Base-by-base conservation (phyloP, 306 rosid species). In the Fragaria ananassa region DNA sequence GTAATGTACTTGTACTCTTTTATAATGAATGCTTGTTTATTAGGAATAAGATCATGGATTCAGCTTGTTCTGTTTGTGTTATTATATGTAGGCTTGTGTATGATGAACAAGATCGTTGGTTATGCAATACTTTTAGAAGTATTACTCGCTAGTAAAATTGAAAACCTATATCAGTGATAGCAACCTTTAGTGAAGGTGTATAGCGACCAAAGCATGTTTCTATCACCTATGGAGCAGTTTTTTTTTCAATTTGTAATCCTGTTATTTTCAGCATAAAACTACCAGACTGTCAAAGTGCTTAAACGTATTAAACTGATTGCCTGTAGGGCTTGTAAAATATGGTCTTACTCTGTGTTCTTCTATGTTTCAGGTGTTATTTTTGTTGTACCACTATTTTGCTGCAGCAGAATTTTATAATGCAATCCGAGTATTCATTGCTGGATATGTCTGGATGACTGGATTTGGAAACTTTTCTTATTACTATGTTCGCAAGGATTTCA, bases 381-480 rank as follows among this genome's bases (percentile, higher is more conserved):
- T 93, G 85, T 87, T 91, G 96, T 93, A 95, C 85, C 99, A 95
- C 86, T 95, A 95, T 86, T 95, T 89, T 78, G 88, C 93, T 70
- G 97, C 97, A 70, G 58, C 81, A 74, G 99, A 95, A 81, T 89
- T 95, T 71, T 92, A 95, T 83, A 95, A 95, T 79, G 90, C 91
- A 29, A 89, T 91, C 29, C 93, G 99, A 25, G 23, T 92, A 57
- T 91, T 91, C 85, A 89, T 95, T 42, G 99, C 97, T 47, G 89
- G 97, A 47, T 95, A 95, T 82, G 97, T 95, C 76, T 92, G 97
- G 97, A 92, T 95, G 99, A 95, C 99, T 72, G 99, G 99, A 73
- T 95, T 95, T 78, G 99, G 99, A 72, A 92, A 95, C 86, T 95
- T 95, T 76, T 89, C 97, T 53, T 95, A 95, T 83, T 95, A 89